These are phyloP conservation scores for Leccinum boreale DNA, from an alignment of 768 basidiomycete species.

Conservation along the genomic window DNA sequence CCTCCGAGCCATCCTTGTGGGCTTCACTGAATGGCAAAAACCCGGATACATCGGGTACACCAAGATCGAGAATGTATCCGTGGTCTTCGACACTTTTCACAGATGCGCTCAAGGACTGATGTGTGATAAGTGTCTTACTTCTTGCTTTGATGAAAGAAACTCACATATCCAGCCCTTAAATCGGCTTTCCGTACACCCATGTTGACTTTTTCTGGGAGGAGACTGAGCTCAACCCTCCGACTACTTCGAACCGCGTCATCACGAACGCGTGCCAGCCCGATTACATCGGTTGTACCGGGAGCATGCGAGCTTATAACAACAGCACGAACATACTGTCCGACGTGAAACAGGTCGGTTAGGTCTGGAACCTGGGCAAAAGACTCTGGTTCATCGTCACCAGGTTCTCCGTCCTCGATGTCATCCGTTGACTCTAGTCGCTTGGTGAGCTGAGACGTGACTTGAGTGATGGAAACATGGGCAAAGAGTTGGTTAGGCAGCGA, in stretches of 20 bases:
- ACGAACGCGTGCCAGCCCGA: slow-evolving; percentile 57
- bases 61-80: slow-evolving; percentile 88
- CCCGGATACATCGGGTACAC: slow-evolving; percentile 72
- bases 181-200: slow-evolving; percentile 75
- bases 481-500: slow-evolving; percentile 96
- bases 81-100: slow-evolving; percentile 90
- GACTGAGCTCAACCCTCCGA: slow-evolving; percentile 78
- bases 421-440: slow-evolving; percentile 61
- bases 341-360: slow-evolving; percentile 67
- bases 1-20: slow-evolving; percentile 35
- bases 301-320: slow-evolving; percentile 68
- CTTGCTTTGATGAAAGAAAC: slow-evolving; percentile 31
- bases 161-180: slow-evolving; percentile 68
- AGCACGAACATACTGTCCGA: slow-evolving; percentile 85
- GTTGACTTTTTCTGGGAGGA: slow-evolving; percentile 84
- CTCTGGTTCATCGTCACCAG: slow-evolving; percentile 44
- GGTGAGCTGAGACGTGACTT: slow-evolving; percentile 81
- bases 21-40: slow-evolving; percentile 82
- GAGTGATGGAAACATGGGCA: slow-evolving; percentile 92
- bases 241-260: slow-evolving; percentile 68
- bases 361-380: slow-evolving; percentile 50
- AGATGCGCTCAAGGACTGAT: slow-evolving; percentile 69
- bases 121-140: background rate
- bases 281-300: slow-evolving; percentile 58
- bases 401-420: slow-evolving; percentile 42